Conservation (phyloP, 2,329 filamentous ascomycete genomes). For the Exophiala viscosa region DNA sequence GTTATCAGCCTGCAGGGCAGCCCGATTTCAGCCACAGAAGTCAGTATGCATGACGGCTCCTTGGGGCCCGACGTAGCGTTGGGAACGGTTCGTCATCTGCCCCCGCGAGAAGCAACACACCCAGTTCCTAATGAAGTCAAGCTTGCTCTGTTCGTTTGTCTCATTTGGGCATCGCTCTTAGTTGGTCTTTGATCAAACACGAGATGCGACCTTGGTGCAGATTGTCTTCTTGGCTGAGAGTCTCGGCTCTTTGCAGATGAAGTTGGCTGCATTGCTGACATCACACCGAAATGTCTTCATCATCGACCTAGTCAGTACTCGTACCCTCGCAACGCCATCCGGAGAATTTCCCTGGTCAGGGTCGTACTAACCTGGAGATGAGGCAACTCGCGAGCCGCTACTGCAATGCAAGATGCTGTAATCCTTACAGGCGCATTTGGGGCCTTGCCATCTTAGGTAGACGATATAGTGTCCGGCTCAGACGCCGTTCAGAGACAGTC, state of each 20-base stretch:
- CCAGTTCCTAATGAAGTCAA: constrained; percentile 2
- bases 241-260: background rate
- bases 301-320: background rate
- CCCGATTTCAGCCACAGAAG: constrained; percentile 1
- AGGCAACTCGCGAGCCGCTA: constrained; percentile 1
- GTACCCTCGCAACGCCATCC: background rate
- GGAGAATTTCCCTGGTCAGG: constrained; percentile 10
- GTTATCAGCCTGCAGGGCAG: constrained; percentile 2
- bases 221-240: background rate
- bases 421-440: background rate
- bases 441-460: background rate
- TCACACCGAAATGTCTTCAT: too few species aligned
- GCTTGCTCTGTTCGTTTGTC: background rate
- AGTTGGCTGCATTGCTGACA: background rate
- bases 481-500: background rate
- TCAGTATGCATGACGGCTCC: constrained; percentile 1
- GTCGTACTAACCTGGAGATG: constrained; percentile 2
- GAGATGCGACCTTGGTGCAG: background rate
- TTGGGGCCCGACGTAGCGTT: constrained; percentile 2
- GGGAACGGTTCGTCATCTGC: constrained; percentile 3
- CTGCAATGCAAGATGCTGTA: constrained; percentile 14
- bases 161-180: background rate
- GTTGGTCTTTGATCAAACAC: background rate
- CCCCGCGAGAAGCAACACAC: background rate
- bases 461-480: background rate